Evolutionary conservation across 2,329 filamentous ascomycete genomes (phyloP).

Genomic region (Diplodia intermedia): DNA sequence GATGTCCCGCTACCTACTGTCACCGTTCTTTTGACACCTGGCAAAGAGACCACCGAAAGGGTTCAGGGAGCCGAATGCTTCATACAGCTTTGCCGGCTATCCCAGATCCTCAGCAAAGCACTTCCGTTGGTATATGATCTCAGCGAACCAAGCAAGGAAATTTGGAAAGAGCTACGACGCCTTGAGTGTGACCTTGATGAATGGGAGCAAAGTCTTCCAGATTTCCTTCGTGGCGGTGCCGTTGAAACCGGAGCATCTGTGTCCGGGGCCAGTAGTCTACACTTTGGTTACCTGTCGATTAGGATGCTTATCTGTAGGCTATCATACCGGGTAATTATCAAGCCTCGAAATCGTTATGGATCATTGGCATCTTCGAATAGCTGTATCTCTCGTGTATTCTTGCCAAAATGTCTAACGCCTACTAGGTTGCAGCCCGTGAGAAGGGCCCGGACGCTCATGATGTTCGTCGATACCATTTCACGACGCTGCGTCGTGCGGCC

Average conservation of each 20-base stretch:
- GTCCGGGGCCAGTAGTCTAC: slow-evolving; percentile 48
- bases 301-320: slow-evolving; percentile 50
- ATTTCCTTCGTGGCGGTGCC: slow-evolving; percentile 43
- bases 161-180: slow-evolving; percentile 42
- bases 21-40: slow-evolving; percentile 47
- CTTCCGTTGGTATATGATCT: slow-evolving; percentile 50
- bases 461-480: slow-evolving; percentile 38
- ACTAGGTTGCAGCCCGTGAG: slow-evolving; percentile 30
- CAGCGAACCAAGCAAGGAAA: slow-evolving; percentile 40
- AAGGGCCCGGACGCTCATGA: slow-evolving; percentile 39
- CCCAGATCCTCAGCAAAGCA: slow-evolving; percentile 50
- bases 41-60: slow-evolving; percentile 46
- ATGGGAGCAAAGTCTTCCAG: slow-evolving; percentile 45
- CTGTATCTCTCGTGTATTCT: no score
- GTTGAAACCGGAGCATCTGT: slow-evolving; percentile 24
- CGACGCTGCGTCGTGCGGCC: slow-evolving; percentile 57
- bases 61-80: slow-evolving; percentile 60
- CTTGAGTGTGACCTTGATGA: slow-evolving; percentile 46
- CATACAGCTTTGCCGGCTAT: slow-evolving; percentile 60
- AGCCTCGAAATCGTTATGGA: neutral
- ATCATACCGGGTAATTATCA: slow-evolving; percentile 42
- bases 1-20: slow-evolving; percentile 62
- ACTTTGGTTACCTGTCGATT: slow-evolving; percentile 51
- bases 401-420: no score
- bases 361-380: no score